Evolutionary conservation across 2,329 filamentous ascomycete genomes (phyloP), one percentile per base, ranked within the genome.

Genomic region (Xylariaceae sp.): DNA sequence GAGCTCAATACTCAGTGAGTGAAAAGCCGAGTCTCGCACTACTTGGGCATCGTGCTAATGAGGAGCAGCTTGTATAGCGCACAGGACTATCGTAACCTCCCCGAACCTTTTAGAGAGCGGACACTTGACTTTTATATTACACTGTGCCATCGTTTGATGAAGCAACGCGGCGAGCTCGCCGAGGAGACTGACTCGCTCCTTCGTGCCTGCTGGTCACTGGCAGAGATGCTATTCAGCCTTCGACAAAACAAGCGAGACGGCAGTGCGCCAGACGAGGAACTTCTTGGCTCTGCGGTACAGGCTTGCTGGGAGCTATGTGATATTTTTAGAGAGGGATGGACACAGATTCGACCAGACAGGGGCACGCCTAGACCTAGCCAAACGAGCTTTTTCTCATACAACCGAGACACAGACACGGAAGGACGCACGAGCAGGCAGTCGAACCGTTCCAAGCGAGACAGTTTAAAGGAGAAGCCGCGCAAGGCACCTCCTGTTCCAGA

Each of bases 81-180:
- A 1, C 89, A 95, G 56, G 89, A 95, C 51, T 71, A 65, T 60
- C 80, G 85, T 24, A 83, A 79, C 41, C 71, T 96, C 3, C 91
- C 90, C 0, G 87, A 94, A 55, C 81, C 85, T 1, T 96, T 97
- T 60, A 79, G 85, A 39, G 90, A 96, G 64, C 76, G 90, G 44
- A 96, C 91, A 0, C 65, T 97, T 42, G 91, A 96, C 56, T 96
- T 96, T 55, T 96, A 96, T 57, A 85, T 95, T 52, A 95, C 91
- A 0, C 65, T 97, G 3, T 96, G 91, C 57, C 91, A 96, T 63
- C 82, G 91, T 30, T 68, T 96, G n/a, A 96, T 96, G 89, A 96
- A 95, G 63, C 89, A 95, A 63, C 79, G 87, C 43, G 85, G 79
- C 39, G 84, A 87, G 19, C 64, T 90, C 2, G 83, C 81, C 0